A percentile compares a stretch with the other conserved stretches of the same genome.
phyloP scores from a whole-genome alignment of 805 yeast genomes.

The Cyberlindnera mississippiensis region DNA sequence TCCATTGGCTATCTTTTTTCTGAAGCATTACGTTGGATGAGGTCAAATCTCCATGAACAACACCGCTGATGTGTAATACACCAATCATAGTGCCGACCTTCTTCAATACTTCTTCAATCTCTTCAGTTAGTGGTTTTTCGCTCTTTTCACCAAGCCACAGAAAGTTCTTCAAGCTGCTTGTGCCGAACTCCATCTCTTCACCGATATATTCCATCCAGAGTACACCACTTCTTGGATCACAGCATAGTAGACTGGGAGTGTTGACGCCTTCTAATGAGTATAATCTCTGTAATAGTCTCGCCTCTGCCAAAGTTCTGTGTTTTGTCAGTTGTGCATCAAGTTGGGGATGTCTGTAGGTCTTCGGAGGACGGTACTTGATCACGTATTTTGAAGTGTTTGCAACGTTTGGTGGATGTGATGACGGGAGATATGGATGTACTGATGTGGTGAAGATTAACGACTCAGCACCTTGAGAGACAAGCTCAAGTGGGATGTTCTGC shows the following conservation, averaged over 20 bases:
- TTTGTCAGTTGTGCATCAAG: conserved; percentile 75
- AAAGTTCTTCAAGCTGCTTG: conserved; percentile 68
- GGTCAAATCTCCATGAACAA: conserved; percentile 92
- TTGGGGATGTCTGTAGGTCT: conserved; percentile 83
- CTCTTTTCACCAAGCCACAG: conserved; percentile 62
- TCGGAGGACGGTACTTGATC: conserved; percentile 82
- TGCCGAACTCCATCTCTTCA: conserved; percentile 43
- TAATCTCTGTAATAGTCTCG: conserved; percentile 65
- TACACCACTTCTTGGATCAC: conserved; percentile 75
- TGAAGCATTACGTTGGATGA: conserved; percentile 74
- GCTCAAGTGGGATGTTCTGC: conserved; percentile 45
- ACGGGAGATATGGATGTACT: conserved; percentile 62
- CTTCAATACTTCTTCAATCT: conserved; percentile 42
- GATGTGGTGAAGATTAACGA: conserved; percentile 67
- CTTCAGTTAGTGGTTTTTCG: conserved; percentile 33
- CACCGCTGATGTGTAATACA: conserved; percentile 65
- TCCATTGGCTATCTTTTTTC: conserved; percentile 20
- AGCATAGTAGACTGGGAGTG: conserved; percentile 70
- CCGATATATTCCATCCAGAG: conserved; percentile 88
- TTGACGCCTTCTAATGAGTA: conserved; percentile 43
- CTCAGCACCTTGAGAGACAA: conserved; percentile 88
- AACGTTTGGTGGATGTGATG: conserved; percentile 28
- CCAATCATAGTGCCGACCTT: conserved; percentile 69
- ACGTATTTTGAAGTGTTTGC: conserved; percentile 41
- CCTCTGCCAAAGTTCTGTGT: conserved; percentile 80